Base-by-base conservation (phyloP, 2,329 filamentous ascomycete genomes). In the Verticillium longisporum region DNA sequence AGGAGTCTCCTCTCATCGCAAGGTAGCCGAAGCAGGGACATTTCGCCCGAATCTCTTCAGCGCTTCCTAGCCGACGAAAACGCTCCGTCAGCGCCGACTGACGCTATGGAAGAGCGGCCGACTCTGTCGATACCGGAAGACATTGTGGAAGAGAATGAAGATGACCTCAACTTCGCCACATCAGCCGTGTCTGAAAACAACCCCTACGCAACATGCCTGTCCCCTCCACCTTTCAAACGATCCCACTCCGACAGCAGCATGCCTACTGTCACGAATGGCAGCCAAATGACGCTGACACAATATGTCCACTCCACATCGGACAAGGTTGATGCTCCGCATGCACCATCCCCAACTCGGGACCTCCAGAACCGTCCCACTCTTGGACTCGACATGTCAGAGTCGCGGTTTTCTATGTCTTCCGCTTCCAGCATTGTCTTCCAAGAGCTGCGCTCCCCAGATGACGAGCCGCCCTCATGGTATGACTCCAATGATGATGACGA, bases 151-250 rank as follows among this genome's bases (percentile, higher is more conserved):
- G 75, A 79, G 60, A 68, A 68, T 18, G 62, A 72, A 32, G 74
- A 87, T 63, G 84, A 87, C 66, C 83, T 86, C 64, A 87, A 87
- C 72, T 87, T 88, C 66, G 83, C 83, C n/a, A 79, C 77, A 4
- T 80, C 80, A 1, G 77, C 80, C 3, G 67, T 72, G 6, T 78
- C 78, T 0, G 82, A 84, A 59, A 74, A 63, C 2, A 72, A 76
- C 26, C 69, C 75, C 1, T 80, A 76, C 61, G 69, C 74, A 21
- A 82, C 80, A 1, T 72, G 75, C 50, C 71, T 85, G 15, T 85
- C 83, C 2, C 83, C 83, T 9, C 82, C 83, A 1, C 83, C 83
- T 0, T 75, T 77, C 54, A 77, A 76, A 63, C 77, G 79, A 26
- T 72, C 69, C 4, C 59, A 69, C 36, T 74, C 75, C 0, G 73